Base-by-base conservation (phyloP, 345 rosid species). In the Aegle marmelos region DNA sequence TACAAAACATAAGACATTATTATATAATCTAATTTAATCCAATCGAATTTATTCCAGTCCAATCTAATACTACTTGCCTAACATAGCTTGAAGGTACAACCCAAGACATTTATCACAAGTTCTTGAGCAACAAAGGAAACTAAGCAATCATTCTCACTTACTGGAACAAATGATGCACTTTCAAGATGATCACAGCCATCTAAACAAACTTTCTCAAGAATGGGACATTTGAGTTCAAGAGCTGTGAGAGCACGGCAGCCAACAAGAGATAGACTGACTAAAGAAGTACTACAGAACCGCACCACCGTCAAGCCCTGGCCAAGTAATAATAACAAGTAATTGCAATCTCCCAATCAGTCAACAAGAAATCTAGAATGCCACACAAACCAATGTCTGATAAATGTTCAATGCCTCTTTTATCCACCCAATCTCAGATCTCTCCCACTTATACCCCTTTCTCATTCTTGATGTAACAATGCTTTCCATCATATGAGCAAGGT, bases 141-240 rank as follows among this genome's bases (percentile, higher is more conserved):
- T 14, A n/a, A 11, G 21, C 48, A 50, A 74, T 76, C 22, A 30
- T 30, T 65, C 64, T 76, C 68, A 84, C 97, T 92, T 88, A 97
- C 98, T 33, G 98, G 98, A 83, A 79, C 86, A 87, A 97, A 97
- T 75, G 91, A 83, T 58, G 98, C 99, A 70, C 83, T 89, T 82
- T 94, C 94, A 70, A 97, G 95, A 90, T 90, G 98, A 87, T 92
- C 99, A 76, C 98, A 97, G 25, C 99, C 99, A 87, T 97, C 98
- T 81, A 97, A 87, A 83, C 90, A 89, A 45, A 91, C 89, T 79
- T 90, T 85, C 89, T 94, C 94, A 75, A 96, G 98, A 77, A 79
- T 83, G 74, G 98, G 98, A 82, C 98, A 92, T 37, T 81, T 80
- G 86, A 96, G 85, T 28, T 92, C 94, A 72, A 96, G 95, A 87